A percentile compares a stretch with the other conserved stretches of the same genome.
Evolutionary conservation across 495 filamentous ascomycete genomes (phyloP).

Genomic region (Rostrohypoxylon terebratum): DNA sequence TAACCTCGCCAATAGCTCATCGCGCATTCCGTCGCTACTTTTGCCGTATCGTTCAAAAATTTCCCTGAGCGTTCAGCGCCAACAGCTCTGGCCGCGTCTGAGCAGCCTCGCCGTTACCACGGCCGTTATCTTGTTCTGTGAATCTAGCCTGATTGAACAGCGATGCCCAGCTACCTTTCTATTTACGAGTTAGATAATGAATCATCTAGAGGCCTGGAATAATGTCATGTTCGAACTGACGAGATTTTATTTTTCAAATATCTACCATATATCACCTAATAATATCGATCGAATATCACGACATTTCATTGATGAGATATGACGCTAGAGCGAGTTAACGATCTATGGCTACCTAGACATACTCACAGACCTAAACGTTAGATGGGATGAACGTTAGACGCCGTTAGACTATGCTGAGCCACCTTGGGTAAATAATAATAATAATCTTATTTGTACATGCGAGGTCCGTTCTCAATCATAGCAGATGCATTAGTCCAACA

Average conservation of each 20-base stretch:
- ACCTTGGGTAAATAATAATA: conserved; percentile 10
- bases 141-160: not conserved
- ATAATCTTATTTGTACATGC: conserved; percentile 17
- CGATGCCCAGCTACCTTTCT: not conserved
- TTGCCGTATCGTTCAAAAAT: conserved; percentile 63
- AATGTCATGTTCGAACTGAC: not conserved
- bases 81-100: conserved; percentile 33
- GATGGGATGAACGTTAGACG: not conserved
- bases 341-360: not conserved
- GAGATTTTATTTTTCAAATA: not conserved
- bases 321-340: not conserved
- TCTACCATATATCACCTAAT: not conserved
- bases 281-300: not conserved
- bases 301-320: not conserved
- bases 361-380: not conserved
- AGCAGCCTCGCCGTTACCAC: conserved; percentile 50
- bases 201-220: not conserved
- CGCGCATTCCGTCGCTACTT: conserved; percentile 66
- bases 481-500: not conserved
- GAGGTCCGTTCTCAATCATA: not conserved
- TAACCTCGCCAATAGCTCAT: conserved; percentile 55
- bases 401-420: not conserved
- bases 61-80: conserved; percentile 60
- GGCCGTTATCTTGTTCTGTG: conserved; percentile 54
- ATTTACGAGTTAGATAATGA: not conserved